phyloP scores from a whole-genome alignment of 805 yeast genomes.

The Ogataea dorogensis region DNA sequence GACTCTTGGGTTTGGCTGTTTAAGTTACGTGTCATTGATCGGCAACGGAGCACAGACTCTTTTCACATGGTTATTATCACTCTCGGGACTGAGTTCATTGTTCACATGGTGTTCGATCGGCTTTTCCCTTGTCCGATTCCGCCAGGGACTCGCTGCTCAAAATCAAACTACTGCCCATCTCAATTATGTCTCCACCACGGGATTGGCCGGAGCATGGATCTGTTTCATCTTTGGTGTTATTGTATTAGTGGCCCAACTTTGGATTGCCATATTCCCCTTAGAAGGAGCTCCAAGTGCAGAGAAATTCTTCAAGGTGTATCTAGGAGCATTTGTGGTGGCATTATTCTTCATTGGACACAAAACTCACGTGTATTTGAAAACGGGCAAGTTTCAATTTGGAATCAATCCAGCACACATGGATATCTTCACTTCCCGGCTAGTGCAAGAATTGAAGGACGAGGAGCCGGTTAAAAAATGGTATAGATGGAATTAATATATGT shows the following conservation, averaged over 20 bases:
- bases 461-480: constrained; percentile 26
- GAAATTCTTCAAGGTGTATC: constrained; percentile 43
- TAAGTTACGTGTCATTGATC: constrained; percentile 47
- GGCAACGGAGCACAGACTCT: constrained; percentile 36
- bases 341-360: constrained; percentile 45
- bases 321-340: constrained; percentile 47
- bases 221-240: constrained; percentile 37
- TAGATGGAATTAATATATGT: constrained; percentile 6
- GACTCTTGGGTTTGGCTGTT: constrained; percentile 41
- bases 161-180: constrained; percentile 42
- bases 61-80: constrained; percentile 48
- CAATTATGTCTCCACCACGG: constrained; percentile 42
- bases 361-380: constrained; percentile 19
- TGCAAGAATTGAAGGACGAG: constrained; percentile 44
- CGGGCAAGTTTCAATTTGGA: constrained; percentile 16
- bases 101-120: constrained; percentile 52
- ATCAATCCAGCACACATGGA: constrained; percentile 22
- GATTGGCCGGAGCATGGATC: constrained; percentile 41
- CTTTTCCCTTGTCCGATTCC: constrained; percentile 43
- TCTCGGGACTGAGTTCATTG: constrained; percentile 47
- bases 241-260: constrained; percentile 45
- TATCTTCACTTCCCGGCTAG: constrained; percentile 23
- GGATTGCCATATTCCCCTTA: constrained; percentile 48
- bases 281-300: constrained; percentile 31
- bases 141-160: constrained; percentile 43